phyloP scores from a whole-genome alignment of 2,329 filamentous ascomycete species.

The Alternaria ethzedia region DNA sequence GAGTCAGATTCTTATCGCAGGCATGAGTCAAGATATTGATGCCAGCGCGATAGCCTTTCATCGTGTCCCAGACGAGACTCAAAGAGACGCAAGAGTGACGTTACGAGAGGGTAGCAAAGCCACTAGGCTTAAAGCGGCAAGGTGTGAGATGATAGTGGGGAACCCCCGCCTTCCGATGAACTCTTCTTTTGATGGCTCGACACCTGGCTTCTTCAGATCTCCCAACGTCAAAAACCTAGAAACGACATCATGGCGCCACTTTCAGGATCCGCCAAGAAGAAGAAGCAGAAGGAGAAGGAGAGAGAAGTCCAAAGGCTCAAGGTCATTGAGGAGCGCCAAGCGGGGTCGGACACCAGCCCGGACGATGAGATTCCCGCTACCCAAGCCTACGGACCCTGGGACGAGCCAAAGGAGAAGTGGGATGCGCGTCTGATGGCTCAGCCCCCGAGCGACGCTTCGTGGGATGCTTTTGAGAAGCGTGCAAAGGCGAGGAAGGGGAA shows the following conservation, averaged over 20 bases:
- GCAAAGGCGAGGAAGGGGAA: slow-evolving; percentile 1
- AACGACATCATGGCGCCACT: background rate
- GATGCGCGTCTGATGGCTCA: slow-evolving; percentile 1
- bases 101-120: background rate
- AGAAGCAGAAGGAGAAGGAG: slow-evolving; percentile 3
- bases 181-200: background rate
- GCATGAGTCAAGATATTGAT: background rate
- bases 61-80: background rate
- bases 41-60: background rate
- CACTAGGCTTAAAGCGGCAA: background rate
- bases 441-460: background rate
- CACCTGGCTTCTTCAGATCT: background rate
- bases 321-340: slow-evolving; percentile 1
- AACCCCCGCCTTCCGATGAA: background rate
- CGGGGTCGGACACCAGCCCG: slow-evolving; percentile 2
- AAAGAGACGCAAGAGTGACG: background rate
- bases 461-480: background rate
- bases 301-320: background rate
- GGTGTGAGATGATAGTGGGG: background rate
- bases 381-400: background rate
- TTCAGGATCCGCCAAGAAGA: background rate
- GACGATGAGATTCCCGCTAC: background rate
- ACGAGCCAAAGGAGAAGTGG: background rate
- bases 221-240: background rate
- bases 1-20: background rate